Percentiles rank a stretch among this genome's conserved stretches.
phyloP scores from a whole-genome alignment of 345 rosid genomes.

The Citrus mangshanensis region DNA sequence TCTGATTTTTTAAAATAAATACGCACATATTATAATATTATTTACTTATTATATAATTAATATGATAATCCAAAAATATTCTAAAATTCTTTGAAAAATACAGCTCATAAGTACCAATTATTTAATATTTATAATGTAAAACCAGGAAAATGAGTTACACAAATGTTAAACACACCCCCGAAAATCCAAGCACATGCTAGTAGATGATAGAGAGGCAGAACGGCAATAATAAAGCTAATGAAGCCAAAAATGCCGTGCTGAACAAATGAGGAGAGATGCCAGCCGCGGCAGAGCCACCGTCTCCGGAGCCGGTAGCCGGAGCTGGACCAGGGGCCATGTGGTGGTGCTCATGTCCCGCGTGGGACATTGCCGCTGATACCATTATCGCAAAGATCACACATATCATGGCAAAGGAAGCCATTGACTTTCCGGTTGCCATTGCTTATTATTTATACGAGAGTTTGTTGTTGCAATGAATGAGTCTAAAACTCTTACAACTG shows the following conservation, averaged over 20 bases:
- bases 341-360: background rate
- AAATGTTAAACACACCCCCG: background rate
- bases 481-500: background rate
- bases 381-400: constrained; percentile 3
- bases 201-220: background rate
- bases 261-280: constrained; percentile 26
- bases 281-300: constrained; percentile 14
- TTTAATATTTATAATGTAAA: background rate
- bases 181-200: background rate
- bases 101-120: no score
- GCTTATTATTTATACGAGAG: background rate
- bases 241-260: constrained; percentile 24
- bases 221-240: constrained; percentile 18
- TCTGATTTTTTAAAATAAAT: no score
- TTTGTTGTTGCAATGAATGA: background rate
- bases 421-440: constrained; percentile 6
- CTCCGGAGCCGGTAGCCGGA: constrained; percentile 22
- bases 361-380: constrained; percentile 4
- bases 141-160: background rate
- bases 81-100: no score
- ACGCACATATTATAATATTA: no score
- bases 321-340: background rate
- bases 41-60: no score
- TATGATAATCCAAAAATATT: no score
- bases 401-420: background rate